Conservation (phyloP, 306 rosid species). For the Vigna nakashimae region DNA sequence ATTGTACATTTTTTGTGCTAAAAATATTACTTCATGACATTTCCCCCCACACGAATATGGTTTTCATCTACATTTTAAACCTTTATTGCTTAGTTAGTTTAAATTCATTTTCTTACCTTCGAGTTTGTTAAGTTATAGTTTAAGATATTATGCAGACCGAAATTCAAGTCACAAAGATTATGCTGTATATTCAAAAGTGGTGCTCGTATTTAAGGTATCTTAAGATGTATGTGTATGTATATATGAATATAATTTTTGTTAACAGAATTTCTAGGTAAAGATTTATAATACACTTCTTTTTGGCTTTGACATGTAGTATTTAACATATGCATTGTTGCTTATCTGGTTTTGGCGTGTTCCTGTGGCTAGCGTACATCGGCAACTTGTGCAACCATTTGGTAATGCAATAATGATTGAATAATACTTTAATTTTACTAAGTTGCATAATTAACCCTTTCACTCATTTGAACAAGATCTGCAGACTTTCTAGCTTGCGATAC, state of each 20-base stretch:
- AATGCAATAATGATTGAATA: conserved; percentile 35
- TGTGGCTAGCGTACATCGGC: conserved; percentile 71
- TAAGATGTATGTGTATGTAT: no score
- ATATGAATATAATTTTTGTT: not conserved
- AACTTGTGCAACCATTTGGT: conserved; percentile 93
- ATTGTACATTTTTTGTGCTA: not conserved
- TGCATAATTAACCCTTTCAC: not conserved
- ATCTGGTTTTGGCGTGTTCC: conserved; percentile 90
- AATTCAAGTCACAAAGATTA: conserved; percentile 51
- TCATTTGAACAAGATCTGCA: not conserved
- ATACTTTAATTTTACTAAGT: conserved; percentile 13
- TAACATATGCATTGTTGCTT: conserved; percentile 58
- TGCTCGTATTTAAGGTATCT: conserved; percentile 67
- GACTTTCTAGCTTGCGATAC: not conserved
- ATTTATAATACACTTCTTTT: not conserved
- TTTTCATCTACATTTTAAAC: conserved; percentile 1
- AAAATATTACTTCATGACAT: not conserved
- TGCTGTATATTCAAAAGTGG: conserved; percentile 50
- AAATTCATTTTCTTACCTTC: not conserved
- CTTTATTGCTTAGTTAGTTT: not conserved
- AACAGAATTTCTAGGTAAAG: not conserved
- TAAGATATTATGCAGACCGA: conserved; percentile 59
- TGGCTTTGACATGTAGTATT: conserved; percentile 53
- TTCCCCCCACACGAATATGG: not conserved
- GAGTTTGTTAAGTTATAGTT: conserved; percentile 17